phyloP scores from a whole-genome alignment of 148 eudicot species.

The Persicaria maculosa region DNA sequence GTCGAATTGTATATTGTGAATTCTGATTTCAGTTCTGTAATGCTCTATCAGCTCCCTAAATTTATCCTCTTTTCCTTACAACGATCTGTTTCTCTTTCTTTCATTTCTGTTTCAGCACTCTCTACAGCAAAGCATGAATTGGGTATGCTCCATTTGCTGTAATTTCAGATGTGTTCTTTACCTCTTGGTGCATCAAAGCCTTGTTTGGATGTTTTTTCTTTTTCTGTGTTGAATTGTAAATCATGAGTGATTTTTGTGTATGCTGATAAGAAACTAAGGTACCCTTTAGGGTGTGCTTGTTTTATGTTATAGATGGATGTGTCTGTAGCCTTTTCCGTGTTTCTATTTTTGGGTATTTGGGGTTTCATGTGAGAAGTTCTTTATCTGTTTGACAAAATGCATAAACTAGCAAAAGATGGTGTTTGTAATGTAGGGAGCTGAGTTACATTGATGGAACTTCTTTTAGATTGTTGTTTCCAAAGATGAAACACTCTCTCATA shows the following conservation, averaged over 20 bases:
- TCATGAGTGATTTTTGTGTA: neutral
- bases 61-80: neutral
- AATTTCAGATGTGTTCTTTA: neutral
- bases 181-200: neutral
- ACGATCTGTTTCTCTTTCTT: neutral
- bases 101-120: neutral
- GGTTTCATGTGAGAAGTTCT: neutral
- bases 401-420: neutral
- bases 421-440: neutral
- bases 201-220: neutral
- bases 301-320: neutral
- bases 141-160: neutral
- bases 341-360: neutral
- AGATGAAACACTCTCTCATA: neutral
- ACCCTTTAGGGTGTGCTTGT: neutral
- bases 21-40: no score
- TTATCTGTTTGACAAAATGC: slow-evolving; percentile 4
- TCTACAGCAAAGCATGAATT: neutral
- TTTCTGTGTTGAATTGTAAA: neutral
- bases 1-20: no score
- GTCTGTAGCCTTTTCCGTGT: neutral
- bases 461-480: neutral
- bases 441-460: neutral
- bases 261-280: neutral
- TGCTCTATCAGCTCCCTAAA: neutral